Base-by-base conservation (phyloP, 2,329 filamentous ascomycete genomes). In the Fusarium sublunatum region DNA sequence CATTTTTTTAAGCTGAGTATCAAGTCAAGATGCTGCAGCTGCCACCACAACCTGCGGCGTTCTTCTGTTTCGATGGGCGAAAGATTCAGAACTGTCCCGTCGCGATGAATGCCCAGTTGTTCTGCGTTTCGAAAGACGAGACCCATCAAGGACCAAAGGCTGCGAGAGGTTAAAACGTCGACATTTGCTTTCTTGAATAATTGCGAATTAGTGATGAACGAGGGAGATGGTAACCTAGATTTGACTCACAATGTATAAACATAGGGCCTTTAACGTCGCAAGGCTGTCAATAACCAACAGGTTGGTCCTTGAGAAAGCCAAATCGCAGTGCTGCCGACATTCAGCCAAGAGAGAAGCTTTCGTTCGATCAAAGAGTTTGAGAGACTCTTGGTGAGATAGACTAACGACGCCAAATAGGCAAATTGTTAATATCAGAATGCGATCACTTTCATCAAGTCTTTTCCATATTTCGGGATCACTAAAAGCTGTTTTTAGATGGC, bases 41-140 rank as follows among this genome's bases (percentile, higher is more conserved):
- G 53, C 60, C 60, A 63, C 60, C 59, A 63, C 0, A 63, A 4
- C 29, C 59, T 44, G 11, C 60, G 40, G 1, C 53, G 53, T 2
- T 63, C 53, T n/a, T 63, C 60, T 22, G 60, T 63, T 40, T 63
- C 47, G 11, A 49, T 31, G 0, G 53, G 40, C 0, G 47, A 43
- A 0, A 63, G 59, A 0, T 59, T 48, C 6, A 63, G 24, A 9
- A 49, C 35, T 7, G 47, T 50, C 1, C 60, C 60, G 8, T 63
- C 60, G 4, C 59, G 60, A 2, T 63, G 60, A 15, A 57, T 26
- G 3, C 60, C 60, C 1, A 63, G 36, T 28, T 63, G 58, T 2
- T 63, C 60, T 10, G 47, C 58, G 3, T 24, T 50, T 13, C 60
- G 43, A 6, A 41, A 46, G 2, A 63, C 9, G 0, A 63, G 53